Conservation (phyloP, 257 asterid species). For the Solanum paucissectum region DNA sequence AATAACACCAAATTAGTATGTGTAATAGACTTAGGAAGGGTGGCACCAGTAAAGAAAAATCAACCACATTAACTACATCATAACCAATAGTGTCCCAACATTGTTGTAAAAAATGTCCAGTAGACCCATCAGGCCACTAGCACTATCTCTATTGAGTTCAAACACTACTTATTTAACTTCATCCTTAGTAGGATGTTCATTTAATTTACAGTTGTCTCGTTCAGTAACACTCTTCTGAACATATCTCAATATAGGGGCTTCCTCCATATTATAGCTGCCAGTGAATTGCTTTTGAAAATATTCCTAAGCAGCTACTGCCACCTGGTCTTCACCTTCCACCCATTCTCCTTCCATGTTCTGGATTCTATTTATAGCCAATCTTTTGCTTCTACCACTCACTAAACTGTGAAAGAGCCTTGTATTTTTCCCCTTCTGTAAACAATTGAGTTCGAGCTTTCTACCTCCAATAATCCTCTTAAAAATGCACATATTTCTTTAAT, state of each 20-base stretch:
- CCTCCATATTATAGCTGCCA: not conserved
- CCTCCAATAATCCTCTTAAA: not conserved
- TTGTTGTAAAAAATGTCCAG: not conserved
- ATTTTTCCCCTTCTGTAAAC: not conserved
- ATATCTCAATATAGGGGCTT: not conserved
- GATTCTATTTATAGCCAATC: too few species aligned
- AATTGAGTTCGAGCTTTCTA: too few species aligned
- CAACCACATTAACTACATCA: not conserved
- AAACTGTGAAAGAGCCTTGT: not conserved
- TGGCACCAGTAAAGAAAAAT: not conserved
- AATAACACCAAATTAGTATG: not conserved
- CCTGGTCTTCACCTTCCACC: not conserved
- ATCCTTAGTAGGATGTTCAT: not conserved
- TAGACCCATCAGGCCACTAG: not conserved
- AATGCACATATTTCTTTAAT: too few species aligned
- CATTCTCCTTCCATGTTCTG: not conserved
- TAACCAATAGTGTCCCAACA: not conserved
- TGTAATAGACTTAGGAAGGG: not conserved
- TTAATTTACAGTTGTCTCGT: not conserved
- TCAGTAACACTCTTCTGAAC: not conserved
- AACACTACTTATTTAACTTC: not conserved
- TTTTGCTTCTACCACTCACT: not conserved
- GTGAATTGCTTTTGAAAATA: not conserved
- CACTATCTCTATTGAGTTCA: not conserved
- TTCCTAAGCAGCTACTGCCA: not conserved